These are phyloP conservation scores for Heritiera littoralis DNA, from an alignment of 345 rosid genomes.

Conservation along the genomic window DNA sequence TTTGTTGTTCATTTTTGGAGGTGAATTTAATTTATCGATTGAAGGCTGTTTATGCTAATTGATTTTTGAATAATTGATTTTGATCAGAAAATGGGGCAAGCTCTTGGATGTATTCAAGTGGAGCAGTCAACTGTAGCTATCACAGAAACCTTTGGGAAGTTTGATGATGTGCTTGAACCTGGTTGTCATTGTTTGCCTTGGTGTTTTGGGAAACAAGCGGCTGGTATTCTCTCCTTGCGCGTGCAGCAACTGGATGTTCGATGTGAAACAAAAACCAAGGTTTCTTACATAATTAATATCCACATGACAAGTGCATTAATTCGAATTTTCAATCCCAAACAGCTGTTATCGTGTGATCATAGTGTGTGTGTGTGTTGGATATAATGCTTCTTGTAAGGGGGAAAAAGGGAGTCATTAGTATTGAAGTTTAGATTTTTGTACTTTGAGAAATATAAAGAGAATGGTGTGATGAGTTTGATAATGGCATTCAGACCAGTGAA, in stretches of 20 bases:
- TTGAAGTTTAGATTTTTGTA: not conserved
- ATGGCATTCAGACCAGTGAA: not conserved
- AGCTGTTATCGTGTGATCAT: not conserved
- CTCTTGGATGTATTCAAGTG: conserved; percentile 62
- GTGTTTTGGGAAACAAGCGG: conserved; percentile 66
- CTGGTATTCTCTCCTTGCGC: conserved; percentile 69
- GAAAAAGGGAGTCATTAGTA: not conserved
- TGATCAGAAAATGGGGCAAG: conserved; percentile 21
- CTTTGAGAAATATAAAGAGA: not conserved
- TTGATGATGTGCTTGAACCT: conserved; percentile 69
- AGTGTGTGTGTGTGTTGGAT: not conserved
- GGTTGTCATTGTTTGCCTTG: conserved; percentile 84
- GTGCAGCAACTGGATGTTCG: conserved; percentile 79
- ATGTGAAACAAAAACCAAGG: conserved; percentile 91
- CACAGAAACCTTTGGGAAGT: conserved; percentile 70
- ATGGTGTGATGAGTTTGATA: not conserved
- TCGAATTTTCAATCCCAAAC: not conserved
- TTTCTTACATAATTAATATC: conserved; percentile 21
- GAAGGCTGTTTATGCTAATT: not conserved
- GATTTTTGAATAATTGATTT: not conserved
- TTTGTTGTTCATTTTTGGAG: not conserved
- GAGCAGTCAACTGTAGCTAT: conserved; percentile 75
- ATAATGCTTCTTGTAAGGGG: not conserved
- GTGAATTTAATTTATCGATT: not conserved
- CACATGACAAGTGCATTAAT: not conserved